These are phyloP conservation scores for Phytophthora podocarpi DNA, from an alignment of 352 stramenopile genomes.

Conservation along the genomic window DNA sequence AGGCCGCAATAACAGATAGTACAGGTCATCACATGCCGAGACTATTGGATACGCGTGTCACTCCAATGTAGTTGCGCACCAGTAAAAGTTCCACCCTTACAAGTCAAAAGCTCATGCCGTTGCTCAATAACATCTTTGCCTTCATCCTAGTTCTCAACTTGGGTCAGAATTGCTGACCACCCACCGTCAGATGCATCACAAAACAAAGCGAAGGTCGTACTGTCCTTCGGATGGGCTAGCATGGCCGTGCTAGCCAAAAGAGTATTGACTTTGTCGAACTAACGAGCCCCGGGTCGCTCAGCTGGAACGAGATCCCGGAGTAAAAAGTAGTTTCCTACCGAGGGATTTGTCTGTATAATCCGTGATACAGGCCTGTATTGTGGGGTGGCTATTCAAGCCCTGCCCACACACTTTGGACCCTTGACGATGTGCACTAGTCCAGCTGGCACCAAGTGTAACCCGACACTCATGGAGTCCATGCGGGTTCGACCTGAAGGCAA, in stretches of 20 bases:
- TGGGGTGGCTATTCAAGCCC: neutral
- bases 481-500: neutral
- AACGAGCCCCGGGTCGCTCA: neutral
- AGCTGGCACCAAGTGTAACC: neutral
- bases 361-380: no score
- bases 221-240: slow-evolving; percentile 2
- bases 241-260: neutral
- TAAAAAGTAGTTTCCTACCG: no score
- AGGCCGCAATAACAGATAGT: slow-evolving; percentile 8
- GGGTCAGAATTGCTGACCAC: slow-evolving; percentile 10
- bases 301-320: neutral
- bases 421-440: no score
- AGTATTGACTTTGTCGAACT: slow-evolving; percentile 2
- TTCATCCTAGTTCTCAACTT: no score
- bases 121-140: no score
- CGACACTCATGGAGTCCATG: neutral
- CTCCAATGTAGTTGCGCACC: no score
- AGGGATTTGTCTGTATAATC: no score
- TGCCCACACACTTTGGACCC: no score
- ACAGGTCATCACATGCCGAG: no score
- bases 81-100: no score
- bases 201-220: neutral
- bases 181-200: slow-evolving; percentile 1
- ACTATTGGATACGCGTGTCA: no score
- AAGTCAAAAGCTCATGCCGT: no score